phyloP scores from a whole-genome alignment of 164 flowering plant genomes.

The Stephania yunnanensis region DNA sequence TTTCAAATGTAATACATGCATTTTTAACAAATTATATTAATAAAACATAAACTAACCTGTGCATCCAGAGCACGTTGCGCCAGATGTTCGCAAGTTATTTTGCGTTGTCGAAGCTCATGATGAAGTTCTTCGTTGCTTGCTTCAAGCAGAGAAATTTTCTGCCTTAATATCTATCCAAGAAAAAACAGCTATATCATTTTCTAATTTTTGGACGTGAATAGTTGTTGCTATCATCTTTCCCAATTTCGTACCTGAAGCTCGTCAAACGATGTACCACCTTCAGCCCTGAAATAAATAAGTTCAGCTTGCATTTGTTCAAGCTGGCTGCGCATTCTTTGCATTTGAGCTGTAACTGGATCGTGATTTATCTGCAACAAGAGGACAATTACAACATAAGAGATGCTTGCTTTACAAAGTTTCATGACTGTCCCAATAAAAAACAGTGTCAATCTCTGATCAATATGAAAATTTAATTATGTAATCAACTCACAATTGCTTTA shows the following conservation, averaged over 20 bases:
- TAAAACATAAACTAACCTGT: constrained; percentile 47
- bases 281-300: constrained; percentile 67
- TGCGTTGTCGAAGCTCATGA: constrained; percentile 59
- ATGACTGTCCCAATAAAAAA: not conserved
- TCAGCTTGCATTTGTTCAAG: constrained; percentile 92
- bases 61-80: constrained; percentile 71
- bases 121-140: constrained; percentile 74
- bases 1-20: not conserved
- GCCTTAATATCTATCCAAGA: constrained; percentile 56
- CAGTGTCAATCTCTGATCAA: not conserved
- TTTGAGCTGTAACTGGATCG: constrained; percentile 77
- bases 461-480: not conserved
- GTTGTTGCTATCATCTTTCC: not conserved
- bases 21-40: not conserved
- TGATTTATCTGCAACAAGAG: constrained; percentile 66
- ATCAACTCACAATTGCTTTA: constrained; percentile 77
- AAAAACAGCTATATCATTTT: not conserved
- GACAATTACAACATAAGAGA: not conserved
- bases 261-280: constrained; percentile 62
- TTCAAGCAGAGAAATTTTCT: constrained; percentile 73
- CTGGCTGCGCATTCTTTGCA: constrained; percentile 84
- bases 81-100: constrained; percentile 49
- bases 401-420: not conserved
- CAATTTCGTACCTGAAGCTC: constrained; percentile 66
- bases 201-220: not conserved